Evolutionary conservation across 768 basidiomycete genomes (phyloP), one percentile per base, ranked within the genome.

Genomic region (Termitomyces bulborhizus): DNA sequence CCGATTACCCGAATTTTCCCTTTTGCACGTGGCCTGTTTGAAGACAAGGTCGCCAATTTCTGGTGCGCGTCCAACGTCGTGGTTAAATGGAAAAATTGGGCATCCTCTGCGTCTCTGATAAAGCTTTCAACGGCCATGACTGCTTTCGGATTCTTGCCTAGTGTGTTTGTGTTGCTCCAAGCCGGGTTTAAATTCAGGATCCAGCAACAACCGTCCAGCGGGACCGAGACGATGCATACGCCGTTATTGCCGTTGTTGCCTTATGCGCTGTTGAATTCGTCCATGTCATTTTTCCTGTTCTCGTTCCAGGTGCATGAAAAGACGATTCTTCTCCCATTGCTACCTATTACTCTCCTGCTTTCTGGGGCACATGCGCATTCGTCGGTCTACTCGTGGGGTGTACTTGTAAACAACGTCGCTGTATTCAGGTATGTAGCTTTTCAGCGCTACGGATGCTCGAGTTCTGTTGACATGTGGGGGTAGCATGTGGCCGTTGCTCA

Each of bases 271-370:
- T 79, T 93, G 57, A 85, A 83, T 6, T 85, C 83, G 1, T 88
- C 90, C 0, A 80, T 98, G 76, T 88, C 93, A 8, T 97, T 98
- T 78, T 98, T 96, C 73, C 75, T 98, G 32, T 95, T 96, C 74
- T 94, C 93, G 6, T 96, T 96, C 70, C 94, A 97, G 64, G 94
- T 95, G 39, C 95, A 97, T 68, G 95, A 98, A 69, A 98, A 97
- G 75, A 86, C 88, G 3, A 90, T 98, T 40, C 66, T 97, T 16
- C 65, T 98, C 1, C 93, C 94, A 3, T 75, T 98, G 21, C 68
- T 98, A 59, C 95, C 95, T 0, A 73, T 94, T 29, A 90, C 86
- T 0, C 75, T 98, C 16, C 75, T 95, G 15, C 75, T 95, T 51
- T 86, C 75, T 4, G 77, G 73, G 45, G 75, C 79, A 0, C 70